phyloP scores from a whole-genome alignment of 441 rosid species.

The Arabidopsis hybrid region DNA sequence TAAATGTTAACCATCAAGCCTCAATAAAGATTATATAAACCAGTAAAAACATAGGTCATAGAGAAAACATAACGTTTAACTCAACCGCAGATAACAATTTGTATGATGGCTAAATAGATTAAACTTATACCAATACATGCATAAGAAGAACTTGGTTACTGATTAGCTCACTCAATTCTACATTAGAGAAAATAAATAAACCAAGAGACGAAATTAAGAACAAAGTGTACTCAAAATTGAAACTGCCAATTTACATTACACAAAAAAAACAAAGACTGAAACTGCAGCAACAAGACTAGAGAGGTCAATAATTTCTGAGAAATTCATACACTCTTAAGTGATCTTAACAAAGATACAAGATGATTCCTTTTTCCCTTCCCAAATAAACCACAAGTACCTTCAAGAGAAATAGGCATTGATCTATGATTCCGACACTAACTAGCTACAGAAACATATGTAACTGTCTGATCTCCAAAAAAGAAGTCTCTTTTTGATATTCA shows the following conservation, averaged over 20 bases:
- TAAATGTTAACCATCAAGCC: constrained; percentile 6
- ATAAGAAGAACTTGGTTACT: not conserved
- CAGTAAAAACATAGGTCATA: not conserved
- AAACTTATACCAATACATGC: not conserved
- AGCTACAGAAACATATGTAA: not conserved
- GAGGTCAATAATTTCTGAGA: not conserved
- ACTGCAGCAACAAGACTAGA: constrained; percentile 15
- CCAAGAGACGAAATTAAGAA: not conserved
- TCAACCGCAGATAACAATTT: not conserved
- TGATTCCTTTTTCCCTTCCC: not conserved
- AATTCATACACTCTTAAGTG: not conserved
- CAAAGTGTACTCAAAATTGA: not conserved
- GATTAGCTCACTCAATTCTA: constrained; percentile 1
- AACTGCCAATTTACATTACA: not conserved
- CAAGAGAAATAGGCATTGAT: not conserved
- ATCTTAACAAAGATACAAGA: not conserved
- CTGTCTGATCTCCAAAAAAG: constrained; percentile 4
- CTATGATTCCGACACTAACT: not conserved
- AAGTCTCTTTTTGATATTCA: not conserved
- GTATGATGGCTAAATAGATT: not conserved
- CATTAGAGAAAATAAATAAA: not conserved
- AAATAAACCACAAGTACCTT: not conserved
- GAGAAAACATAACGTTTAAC: not conserved
- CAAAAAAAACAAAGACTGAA: not conserved
- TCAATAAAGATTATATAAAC: not conserved